Percentiles rank a stretch among this genome's conserved stretches.
phyloP scores from a whole-genome alignment of 2,329 filamentous ascomycete species.

The Akanthomyces uredinophilus region DNA sequence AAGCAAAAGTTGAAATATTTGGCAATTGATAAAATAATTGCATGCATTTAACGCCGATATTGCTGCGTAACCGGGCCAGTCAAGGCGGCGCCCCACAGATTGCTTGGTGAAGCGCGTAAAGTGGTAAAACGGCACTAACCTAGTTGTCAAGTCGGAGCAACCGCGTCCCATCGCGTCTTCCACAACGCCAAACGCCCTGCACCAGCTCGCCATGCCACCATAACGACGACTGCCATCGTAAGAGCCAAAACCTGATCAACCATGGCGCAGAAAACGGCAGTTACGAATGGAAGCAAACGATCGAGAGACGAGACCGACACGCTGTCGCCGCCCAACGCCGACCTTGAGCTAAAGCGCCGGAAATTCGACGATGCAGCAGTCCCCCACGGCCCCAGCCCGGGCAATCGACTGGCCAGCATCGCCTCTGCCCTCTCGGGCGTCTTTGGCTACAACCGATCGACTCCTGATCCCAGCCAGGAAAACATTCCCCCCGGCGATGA shows the following conservation, averaged over 20 bases:
- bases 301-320: conserved; percentile 5
- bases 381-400: background rate
- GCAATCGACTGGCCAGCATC: conserved; percentile 20
- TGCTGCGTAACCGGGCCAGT: too few species aligned
- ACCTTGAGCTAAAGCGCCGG: conserved; percentile 10
- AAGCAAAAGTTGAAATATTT: too few species aligned
- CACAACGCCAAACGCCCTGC: background rate
- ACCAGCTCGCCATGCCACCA: background rate
- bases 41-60: too few species aligned
- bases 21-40: too few species aligned
- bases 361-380: background rate
- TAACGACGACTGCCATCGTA: background rate
- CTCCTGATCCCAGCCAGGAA: conserved; percentile 10
- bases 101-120: conserved; percentile 2
- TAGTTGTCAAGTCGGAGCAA: background rate
- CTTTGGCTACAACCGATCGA: conserved; percentile 21
- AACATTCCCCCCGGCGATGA: background rate
- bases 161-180: conserved; percentile 12
- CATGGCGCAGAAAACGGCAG: conserved; percentile 5
- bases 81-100: background rate
- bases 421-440: conserved; percentile 28
- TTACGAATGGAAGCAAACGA: conserved; percentile 4
- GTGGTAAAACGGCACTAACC: background rate
- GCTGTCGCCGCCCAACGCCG: conserved; percentile 7
- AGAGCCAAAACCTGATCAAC: background rate